Evolutionary conservation across 768 basidiomycete species (phyloP), one percentile per base, ranked within the genome.

Genomic region (Ramaria sp.): DNA sequence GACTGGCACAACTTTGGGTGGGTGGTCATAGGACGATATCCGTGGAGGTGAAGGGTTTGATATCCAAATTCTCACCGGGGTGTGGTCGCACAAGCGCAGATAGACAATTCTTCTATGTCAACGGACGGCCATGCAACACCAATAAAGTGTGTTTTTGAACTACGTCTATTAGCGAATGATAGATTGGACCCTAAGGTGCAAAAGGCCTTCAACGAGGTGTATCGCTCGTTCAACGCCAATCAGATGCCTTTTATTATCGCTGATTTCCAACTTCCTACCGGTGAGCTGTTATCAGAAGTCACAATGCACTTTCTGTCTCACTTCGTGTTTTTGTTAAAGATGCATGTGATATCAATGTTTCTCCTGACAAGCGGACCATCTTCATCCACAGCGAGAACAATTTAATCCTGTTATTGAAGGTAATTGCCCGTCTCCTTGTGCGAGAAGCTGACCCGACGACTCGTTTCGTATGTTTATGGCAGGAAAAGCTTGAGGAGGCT

Each of bases 341-440:
- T 55, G 72, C 79, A 0, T 88, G 81, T 61, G 96, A 99, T 63
- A 82, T 99, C 62, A 99, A 99, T 58, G 88, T 98, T 56, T 89
- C 83, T 58, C 95, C 96, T 0, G 96, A 98, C 70, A 99, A 98
- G 64, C 78, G 95, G n/a, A 94, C 91, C 0, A 86, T 98, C 36
- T 83, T 96, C 49, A 63, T 99, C 10, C 92, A 97, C 61, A 83
- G 83, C 64, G 95, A 99, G 65, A 74, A 73, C 10, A 85, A 85
- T 57, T 68, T 99, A 16, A 74, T 98, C 0, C 69, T 78, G 2
- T 80, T 83, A 0, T 73, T 98, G 38, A 93, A 88, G 71, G 91
- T 91, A 66, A 8, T 32, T 32, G 20, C 15, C 16, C 20, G 12
- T 15, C 16, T 15, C 32, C 13, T 25, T 28, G 2, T 48, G 43